Conservation (phyloP, 768 basidiomycete genomes). For the Amanita phalloides region DNA sequence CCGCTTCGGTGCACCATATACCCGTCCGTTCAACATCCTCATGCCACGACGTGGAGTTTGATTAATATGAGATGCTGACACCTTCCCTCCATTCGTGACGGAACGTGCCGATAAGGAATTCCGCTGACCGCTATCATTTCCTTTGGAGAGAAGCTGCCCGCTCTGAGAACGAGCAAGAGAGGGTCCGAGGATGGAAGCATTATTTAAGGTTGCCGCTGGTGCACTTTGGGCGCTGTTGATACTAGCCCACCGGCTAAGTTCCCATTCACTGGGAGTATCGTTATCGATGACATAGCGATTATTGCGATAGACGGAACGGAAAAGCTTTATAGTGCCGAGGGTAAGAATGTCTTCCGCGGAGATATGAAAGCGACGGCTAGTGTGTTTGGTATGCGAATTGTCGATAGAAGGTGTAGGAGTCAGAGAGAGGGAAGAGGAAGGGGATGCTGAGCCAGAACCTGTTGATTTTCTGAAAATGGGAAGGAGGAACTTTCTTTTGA, state of each 20-base stretch:
- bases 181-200: constrained; percentile 11
- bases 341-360: constrained; percentile 25
- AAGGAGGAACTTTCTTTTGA: constrained; percentile 14
- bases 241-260: constrained; percentile 21
- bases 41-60: constrained; percentile 27
- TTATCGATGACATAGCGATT: constrained; percentile 1
- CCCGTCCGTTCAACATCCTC: constrained; percentile 76
- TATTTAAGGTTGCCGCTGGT: constrained; percentile 6
- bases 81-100: constrained; percentile 4
- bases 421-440: constrained; percentile 21
- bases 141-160: constrained; percentile 7
- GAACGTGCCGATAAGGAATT: constrained; percentile 7
- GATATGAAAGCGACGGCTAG: constrained; percentile 14
- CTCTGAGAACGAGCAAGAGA: constrained; percentile 26
- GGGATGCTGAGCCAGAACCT: constrained; percentile 17
- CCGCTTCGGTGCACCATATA: constrained; percentile 50
- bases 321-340: constrained; percentile 27
- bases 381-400: constrained; percentile 8
- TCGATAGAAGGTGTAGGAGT: constrained; percentile 30
- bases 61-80: constrained; percentile 5
- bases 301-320: constrained; percentile 24
- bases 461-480: constrained; percentile 13
- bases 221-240: constrained; percentile 9
- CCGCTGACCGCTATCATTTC: constrained; percentile 4
- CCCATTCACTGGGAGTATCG: constrained; percentile 14